Base-by-base conservation (phyloP, 805 yeast genomes). In the Candida awuae region DNA sequence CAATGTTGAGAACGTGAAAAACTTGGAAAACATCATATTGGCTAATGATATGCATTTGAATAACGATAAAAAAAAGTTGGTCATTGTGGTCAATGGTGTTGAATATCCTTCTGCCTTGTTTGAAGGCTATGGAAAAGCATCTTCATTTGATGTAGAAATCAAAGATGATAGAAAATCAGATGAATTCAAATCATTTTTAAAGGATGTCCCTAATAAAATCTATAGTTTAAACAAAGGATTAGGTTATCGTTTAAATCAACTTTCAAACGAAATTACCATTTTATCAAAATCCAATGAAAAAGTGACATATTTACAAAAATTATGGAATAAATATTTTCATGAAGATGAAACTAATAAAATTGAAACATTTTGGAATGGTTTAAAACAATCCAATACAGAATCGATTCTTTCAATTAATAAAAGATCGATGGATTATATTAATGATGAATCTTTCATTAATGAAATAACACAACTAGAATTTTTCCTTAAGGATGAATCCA, bases 391-490 rank as follows among this genome's bases (percentile, higher is more conserved):
- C 6, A 48, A 49, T 39, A 37, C 48, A 17, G 37, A 45, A 18
- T 33, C 39, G 12, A 37, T 32, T 20, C 28, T 38, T 3, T 35
- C 29, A 12, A 21, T 49, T 25, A 46, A 41, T 36, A 52, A 42
- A 49, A 50, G 58, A 47, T 53, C 53, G 6, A 38, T 61, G 42
- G 34, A 55, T 34, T 50, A 60, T 30, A 63, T 71, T 39, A 66
- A 62, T 50, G 76, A 72, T 47, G 64, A 66, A 45, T 47, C 56
- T n/a, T 73, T 66, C 54, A 67, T 71, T 42, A 65, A 58, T 39
- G 78, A 73, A 49, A 48, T 73, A 40, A 58, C 70, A 29, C 77
- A 73, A 51, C 56, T 72, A 46, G 61, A 66, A 16, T 70, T 62
- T 45, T 56, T 71, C 39, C 51, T 60, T 14, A 51, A 54, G 17